Evolutionary conservation across 768 basidiomycete genomes (phyloP).

Genomic region (Agrocybe pediades): DNA sequence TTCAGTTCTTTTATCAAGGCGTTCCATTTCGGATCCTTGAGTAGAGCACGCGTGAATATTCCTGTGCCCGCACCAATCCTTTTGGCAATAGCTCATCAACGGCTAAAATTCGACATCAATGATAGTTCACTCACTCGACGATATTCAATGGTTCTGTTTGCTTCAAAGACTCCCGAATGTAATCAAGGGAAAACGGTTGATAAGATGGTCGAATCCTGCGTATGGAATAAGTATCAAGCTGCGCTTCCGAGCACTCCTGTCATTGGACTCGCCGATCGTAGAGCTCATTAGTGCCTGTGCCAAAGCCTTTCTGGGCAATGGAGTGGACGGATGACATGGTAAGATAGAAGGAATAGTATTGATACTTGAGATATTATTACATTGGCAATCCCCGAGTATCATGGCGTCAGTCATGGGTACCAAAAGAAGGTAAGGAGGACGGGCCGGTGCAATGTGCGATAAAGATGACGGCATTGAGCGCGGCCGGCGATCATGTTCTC

Average conservation of each 20-base stretch:
- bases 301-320: conserved; percentile 76
- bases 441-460: neutral
- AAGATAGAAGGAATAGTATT: too few relatives aligned
- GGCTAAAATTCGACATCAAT: neutral
- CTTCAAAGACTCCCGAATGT: conserved; percentile 54
- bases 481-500: neutral
- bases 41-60: conserved; percentile 84
- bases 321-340: conserved; percentile 46
- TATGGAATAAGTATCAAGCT: neutral
- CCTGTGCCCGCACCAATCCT: conserved; percentile 88
- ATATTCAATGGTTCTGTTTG: conserved; percentile 51
- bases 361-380: neutral
- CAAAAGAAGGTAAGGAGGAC: neutral
- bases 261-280: conserved; percentile 62
- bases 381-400: neutral
- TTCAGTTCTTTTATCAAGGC: conserved; percentile 51
- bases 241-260: neutral
- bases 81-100: neutral
- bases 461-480: neutral
- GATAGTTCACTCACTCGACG: conserved; percentile 57
- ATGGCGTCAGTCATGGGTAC: neutral
- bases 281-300: conserved; percentile 79
- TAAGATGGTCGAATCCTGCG: conserved; percentile 82
- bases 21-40: conserved; percentile 64
- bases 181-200: conserved; percentile 58